Evolutionary conservation across 2,329 filamentous ascomycete genomes (phyloP).

Genomic region (Nigrograna mackinnonii): DNA sequence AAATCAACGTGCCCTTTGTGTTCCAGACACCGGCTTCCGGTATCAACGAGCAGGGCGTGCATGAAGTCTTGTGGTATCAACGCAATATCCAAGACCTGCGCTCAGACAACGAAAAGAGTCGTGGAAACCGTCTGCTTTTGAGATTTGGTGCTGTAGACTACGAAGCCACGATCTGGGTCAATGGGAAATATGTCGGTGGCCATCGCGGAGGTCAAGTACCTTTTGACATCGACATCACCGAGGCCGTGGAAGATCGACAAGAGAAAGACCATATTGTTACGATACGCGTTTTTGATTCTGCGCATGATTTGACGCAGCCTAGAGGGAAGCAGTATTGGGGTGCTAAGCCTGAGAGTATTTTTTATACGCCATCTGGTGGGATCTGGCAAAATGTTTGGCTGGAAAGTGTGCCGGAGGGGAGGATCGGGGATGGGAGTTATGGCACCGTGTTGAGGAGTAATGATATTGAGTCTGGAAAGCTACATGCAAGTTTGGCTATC

Average conservation of each 20-base stretch:
- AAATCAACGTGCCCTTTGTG: conserved; percentile 66
- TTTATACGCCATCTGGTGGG: conserved; percentile 61
- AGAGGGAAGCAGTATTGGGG: conserved; percentile 71
- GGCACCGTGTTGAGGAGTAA: conserved; percentile 63
- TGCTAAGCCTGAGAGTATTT: conserved; percentile 63
- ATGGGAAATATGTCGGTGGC: conserved; percentile 56
- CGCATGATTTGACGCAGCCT: conserved; percentile 66
- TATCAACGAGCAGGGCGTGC: conserved; percentile 63
- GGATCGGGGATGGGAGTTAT: conserved; percentile 59
- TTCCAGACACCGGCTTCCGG: conserved; percentile 68
- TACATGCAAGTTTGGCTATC: conserved; percentile 57
- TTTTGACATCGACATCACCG: conserved; percentile 60
- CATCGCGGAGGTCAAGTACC: conserved; percentile 65
- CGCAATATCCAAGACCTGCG: conserved; percentile 55
- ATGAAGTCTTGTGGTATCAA: conserved; percentile 72
- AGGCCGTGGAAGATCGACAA: conserved; percentile 34
- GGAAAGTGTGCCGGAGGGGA: conserved; percentile 57
- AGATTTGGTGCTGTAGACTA: conserved; percentile 67
- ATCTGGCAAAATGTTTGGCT: conserved; percentile 64
- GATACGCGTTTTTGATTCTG: conserved; percentile 65
- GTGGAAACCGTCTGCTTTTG: conserved; percentile 50
- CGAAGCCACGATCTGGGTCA: conserved; percentile 61
- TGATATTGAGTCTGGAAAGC: conserved; percentile 55
- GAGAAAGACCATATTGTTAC: conserved; percentile 45
- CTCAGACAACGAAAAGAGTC: conserved; percentile 42